phyloP scores from a whole-genome alignment of 371 early-diverging fungal genomes.

The Entomophthora muscae region DNA sequence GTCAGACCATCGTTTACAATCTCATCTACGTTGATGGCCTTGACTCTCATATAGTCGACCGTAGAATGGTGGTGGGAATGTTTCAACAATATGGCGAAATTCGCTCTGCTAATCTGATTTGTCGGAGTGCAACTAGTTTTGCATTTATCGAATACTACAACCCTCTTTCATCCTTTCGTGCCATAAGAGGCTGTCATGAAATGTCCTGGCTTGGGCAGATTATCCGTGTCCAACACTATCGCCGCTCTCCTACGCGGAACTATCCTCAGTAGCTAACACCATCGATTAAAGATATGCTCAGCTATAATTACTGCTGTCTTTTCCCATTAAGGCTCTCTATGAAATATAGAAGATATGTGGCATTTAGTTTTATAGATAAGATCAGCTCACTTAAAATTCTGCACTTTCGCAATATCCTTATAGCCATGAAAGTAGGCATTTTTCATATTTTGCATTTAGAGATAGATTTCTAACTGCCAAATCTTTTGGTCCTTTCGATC shows the following conservation, averaged over 20 bases:
- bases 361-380: no score
- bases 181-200: background rate
- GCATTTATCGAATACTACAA: background rate
- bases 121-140: background rate
- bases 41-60: background rate
- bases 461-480: no score
- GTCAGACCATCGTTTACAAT: background rate
- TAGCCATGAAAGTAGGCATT: no score
- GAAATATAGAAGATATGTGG: no score
- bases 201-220: background rate
- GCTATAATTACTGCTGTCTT: no score
- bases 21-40: background rate
- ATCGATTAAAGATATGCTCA: no score
- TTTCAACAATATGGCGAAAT: background rate
- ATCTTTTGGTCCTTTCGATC: no score
- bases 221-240: constrained; percentile 2
- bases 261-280: no score
- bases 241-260: background rate
- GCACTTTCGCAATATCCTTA: no score
- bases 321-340: no score
- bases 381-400: no score
- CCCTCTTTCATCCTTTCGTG: constrained; percentile 2
- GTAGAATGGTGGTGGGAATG: background rate
- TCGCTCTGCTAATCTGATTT: background rate
- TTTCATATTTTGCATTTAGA: no score